A percentile compares a stretch with the other conserved stretches of the same genome.
Conservation (phyloP, 1,139 yeast species). For the Nakaseomyces bracarensis region DNA sequence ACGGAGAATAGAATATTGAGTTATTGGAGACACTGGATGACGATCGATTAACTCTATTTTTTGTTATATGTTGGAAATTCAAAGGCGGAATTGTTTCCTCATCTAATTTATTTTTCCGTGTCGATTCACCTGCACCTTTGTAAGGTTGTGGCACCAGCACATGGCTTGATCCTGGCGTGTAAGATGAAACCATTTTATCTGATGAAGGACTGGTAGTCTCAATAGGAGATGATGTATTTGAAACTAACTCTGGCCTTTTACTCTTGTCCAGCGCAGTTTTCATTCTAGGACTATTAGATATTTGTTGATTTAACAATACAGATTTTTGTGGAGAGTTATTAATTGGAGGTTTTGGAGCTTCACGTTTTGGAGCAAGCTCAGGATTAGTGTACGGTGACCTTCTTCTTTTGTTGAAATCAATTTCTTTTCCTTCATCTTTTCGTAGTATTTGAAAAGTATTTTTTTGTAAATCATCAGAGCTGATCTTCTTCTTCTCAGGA, state of each 20-base stretch:
- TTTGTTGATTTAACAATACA: slow-evolving; percentile 10
- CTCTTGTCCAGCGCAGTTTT: slow-evolving; percentile 15
- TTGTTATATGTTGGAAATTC: slow-evolving; percentile 8
- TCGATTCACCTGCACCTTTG: slow-evolving; percentile 30
- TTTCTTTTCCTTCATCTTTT: slow-evolving; percentile 54
- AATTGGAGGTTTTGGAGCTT: slow-evolving; percentile 61
- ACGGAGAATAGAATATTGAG: slow-evolving; percentile 26
- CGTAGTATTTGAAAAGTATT: slow-evolving; percentile 57
- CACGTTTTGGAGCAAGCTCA: slow-evolving; percentile 52
- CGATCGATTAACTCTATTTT: slow-evolving; percentile 21
- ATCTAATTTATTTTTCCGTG: slow-evolving; percentile 13
- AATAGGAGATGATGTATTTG: slow-evolving; percentile 8
- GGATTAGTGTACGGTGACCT: slow-evolving; percentile 56
- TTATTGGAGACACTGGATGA: slow-evolving; percentile 22
- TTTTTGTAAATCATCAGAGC: slow-evolving; percentile 7
- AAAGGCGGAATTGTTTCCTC: slow-evolving; percentile 14
- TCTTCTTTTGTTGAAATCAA: slow-evolving; percentile 74
- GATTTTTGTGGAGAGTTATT: slow-evolving; percentile 21
- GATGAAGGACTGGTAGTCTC: slow-evolving; percentile 15
- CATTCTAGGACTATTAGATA: slow-evolving; percentile 12
- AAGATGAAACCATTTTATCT: slow-evolving; percentile 28
- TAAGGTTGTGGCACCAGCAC: slow-evolving; percentile 37
- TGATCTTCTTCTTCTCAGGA: slow-evolving; percentile 11
- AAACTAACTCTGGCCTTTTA: slow-evolving; percentile 12
- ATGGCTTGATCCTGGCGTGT: slow-evolving; percentile 37